Evolutionary conservation across 441 rosid species (phyloP), one percentile per base, ranked within the genome.

Genomic region (Sinapis alba): DNA sequence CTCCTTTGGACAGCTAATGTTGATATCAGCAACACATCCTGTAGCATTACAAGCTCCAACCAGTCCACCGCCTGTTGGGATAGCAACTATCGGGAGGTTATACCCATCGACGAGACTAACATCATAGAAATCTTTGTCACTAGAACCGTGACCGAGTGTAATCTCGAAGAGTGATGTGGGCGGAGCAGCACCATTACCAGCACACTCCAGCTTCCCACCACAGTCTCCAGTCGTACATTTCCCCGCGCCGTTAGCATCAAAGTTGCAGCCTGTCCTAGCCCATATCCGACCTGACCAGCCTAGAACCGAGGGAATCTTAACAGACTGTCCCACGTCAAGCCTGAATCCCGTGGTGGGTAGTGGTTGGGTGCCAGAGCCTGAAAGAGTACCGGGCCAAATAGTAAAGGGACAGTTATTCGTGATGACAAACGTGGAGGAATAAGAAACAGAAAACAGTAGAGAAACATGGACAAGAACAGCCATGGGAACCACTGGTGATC

Each of bases 261-360:
- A 89, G 11, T 36, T 76, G 83, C 94, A 89, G 26, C 90, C 90
- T 0, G 92, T 89, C 71, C 94, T 85, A 4, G 85, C 94, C 94
- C 94, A 89, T 9, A 89, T 85, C 45, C 94, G 83, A 58, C 92
- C 94, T 2, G 92, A 89, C 94, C 94, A 89, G 21, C 92, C 88
- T 2, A 88, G 80, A 68, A 74, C 51, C 0, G 89, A 74, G 7
- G 90, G 82, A 26, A 88, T 78, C n/a, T 75, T 85, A 24, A 74
- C 78, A 27, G 84, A 83, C 67, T 79, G 82, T 13, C 90, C 93
- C 3, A 84, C 75, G 20, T 85, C 88, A 65, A 88, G 80, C 64
- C 71, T 75, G 56, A 88, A 86, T 1, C 93, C 90, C 0, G 93
- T 88, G 8, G 88, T 83, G 27, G 86, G 81, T 41, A 86, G 86